Base-by-base conservation (phyloP, 805 yeast genomes). In the Suhomyces vadensis region DNA sequence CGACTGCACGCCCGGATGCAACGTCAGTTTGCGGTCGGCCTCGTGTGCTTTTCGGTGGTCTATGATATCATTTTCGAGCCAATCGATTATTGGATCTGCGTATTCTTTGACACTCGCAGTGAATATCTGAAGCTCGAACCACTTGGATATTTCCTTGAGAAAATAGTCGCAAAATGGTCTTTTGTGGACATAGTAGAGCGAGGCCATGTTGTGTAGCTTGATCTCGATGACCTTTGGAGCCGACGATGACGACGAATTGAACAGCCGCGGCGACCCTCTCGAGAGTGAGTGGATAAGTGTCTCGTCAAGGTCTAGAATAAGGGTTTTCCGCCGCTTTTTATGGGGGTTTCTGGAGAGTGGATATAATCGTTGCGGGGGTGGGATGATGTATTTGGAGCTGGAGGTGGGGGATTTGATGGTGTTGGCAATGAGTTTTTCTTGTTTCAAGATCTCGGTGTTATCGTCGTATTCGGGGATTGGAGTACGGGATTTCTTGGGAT, bases 81-180 rank as follows among this genome's bases (percentile, higher is more conserved):
- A 87, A 64, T 92, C 92, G 41, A 94, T 87, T 40, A 94, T 95
- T 0, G 99, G 98, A 58, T 94, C 99, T 0, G 99, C 98, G 58
- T 94, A 94, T 60, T 89, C 96, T 62, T 83, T 81, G 49, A 94
- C 91, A 31, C 95, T 85, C 2, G 99, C 99, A 0, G 99, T 94
- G 71, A 94, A 94, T 7, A 95, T 81, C 24, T 90, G 91, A 35
- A 94, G 69, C 53, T 89, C 85, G 65, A 79, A 94, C 97, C 97
- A 92, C 54, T 81, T 80, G 41, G 84, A 73, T 6, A 90, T 94
- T 48, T 83, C 83, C 47, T 79, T 72, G 20, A 94, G 71, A 57
- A 94, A 94, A 51, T 81, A 78, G 62, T 89, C 96, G 61, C 97
- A 94, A 59, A 76, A 85, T 0, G 99, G 99, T 42, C 99, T 72